Evolutionary conservation across 345 rosid species (phyloP), one percentile per base, ranked within the genome.

Genomic region (Noccaea bulbosa): DNA sequence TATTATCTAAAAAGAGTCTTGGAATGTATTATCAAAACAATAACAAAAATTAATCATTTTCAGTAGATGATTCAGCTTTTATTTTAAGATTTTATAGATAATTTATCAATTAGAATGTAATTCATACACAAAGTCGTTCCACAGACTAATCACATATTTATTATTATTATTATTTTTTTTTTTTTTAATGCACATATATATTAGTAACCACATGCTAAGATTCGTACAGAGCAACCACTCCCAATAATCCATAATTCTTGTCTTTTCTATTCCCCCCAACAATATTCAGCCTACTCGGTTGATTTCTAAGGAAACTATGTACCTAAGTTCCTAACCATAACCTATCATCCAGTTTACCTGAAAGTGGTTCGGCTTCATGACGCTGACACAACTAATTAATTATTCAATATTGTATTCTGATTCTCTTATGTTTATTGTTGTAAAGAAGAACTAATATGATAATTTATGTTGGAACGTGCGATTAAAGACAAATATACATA

Each of bases 291-390:
- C 70, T 44, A 72, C 48, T 62, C 55, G 22, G 56, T 53, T 6
- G 57, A 45, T 64, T 54, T 72, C 55, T 44, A 54, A 54, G 70
- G 56, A 72, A 72, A 63, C 75, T 53, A 63, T 33, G 6, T 45
- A 63, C 57, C 70, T 63, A 72, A 53, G 6, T 45, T 54, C 57
- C 70, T 54, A 72, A 53, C 32, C 63, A 44, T 33, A 14, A 52
- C 69, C 62, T 34, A 5, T 52, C 63, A 71, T 44, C 55, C 63
- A 39, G 12, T 38, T 64, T 48, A 64, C 27, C 27, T 22, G 65
- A 64, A 46, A 56, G 63, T 72, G 38, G 76, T 63, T 71, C 9
- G 53, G 50, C 41, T 59, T 49, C 65, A 49, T 60, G 67, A 70
- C 11, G 24, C 15, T 49, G 67, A 60, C 67, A 60, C 67, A 27